These are phyloP conservation scores for Boletus tylopilopsis DNA, from an alignment of 768 basidiomycete species.

Conservation along the genomic window DNA sequence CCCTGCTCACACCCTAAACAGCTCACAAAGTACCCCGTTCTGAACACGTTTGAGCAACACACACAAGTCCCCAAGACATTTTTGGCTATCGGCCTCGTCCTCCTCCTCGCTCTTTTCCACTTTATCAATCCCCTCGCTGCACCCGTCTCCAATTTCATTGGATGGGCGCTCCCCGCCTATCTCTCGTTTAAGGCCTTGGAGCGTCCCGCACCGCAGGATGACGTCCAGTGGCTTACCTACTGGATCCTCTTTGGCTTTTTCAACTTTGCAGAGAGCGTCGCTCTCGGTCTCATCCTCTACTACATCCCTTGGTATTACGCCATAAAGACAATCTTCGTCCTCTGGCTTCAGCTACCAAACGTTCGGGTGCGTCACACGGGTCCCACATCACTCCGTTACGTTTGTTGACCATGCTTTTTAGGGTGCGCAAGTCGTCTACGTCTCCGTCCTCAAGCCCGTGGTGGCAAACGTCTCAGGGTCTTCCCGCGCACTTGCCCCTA, in stretches of 20 bases:
- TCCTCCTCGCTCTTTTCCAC: slow-evolving; percentile 70
- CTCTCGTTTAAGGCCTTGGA: slow-evolving; percentile 95
- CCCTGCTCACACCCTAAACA: slow-evolving; percentile 24
- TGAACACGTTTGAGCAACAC: slow-evolving; percentile 81
- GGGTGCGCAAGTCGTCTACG: slow-evolving; percentile 86
- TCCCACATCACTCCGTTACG: neutral
- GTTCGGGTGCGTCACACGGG: slow-evolving; percentile 68
- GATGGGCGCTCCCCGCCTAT: slow-evolving; percentile 92
- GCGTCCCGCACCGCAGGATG: slow-evolving; percentile 73
- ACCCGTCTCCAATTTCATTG: slow-evolving; percentile 91
- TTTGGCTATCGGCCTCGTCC: slow-evolving; percentile 68
- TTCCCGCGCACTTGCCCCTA: slow-evolving; percentile 40
- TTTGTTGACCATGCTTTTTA: slow-evolving; percentile 28
- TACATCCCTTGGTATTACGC: slow-evolving; percentile 94
- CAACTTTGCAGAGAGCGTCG: slow-evolving; percentile 89
- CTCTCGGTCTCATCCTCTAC: slow-evolving; percentile 79
- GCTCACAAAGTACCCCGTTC: slow-evolving; percentile 83
- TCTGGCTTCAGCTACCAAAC: slow-evolving; percentile 88
- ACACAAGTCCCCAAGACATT: slow-evolving; percentile 94
- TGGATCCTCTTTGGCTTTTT: slow-evolving; percentile 95
- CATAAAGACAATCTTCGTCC: slow-evolving; percentile 85
- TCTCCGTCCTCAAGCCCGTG: slow-evolving; percentile 73
- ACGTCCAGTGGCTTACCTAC: slow-evolving; percentile 96
- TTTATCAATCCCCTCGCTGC: slow-evolving; percentile 88
- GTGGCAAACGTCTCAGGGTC: slow-evolving; percentile 58